Evolutionary conservation across 2,329 filamentous ascomycete species (phyloP), one percentile per base, ranked within the genome.

Genomic region (Nemania sp.): DNA sequence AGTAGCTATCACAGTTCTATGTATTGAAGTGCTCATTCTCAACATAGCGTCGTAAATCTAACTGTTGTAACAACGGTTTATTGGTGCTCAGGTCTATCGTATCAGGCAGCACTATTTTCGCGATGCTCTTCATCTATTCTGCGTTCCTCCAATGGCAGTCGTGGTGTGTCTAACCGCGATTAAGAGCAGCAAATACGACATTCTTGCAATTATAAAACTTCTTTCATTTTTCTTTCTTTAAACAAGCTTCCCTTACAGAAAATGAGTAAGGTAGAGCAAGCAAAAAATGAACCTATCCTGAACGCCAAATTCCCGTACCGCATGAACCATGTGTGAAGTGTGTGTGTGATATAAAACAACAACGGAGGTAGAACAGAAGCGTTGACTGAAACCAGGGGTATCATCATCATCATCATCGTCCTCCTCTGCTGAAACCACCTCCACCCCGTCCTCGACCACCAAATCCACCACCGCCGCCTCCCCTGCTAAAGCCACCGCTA

Each of bases 261-360:
- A 43, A 20, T 26, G 20, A 24, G 52, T 15, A 26, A 49, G 41
- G 47, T 56, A 41, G 47, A 54, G 61, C 26, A 64, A 64, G 58
- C 43, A 43, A 43, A 43, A 43, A 56, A 69, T 54, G 56, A 67
- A 59, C 57, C 41, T 22, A 63, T 69, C 71, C 73, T 69, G 70
- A 75, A 75, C 74, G 74, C 74, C 74, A 24, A 62, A 53, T 71
- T 70, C 71, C 72, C 57, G 64, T 70, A 62, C 70, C 73, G 55
- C 70, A 68, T 73, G 64, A 74, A 69, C 68, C 71, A 63, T 66
- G 53, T 51, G 38, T 49, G 43, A 64, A 66, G 61, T 54, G 64
- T 55, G 52, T n/a, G n/a, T n/a, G 7, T 43, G 62, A 70, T 57
- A 45, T 45, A 47, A 56, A 51, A 43, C 15, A 58, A 61, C 43